phyloP scores from a whole-genome alignment of 176 grass and related monocot genomes.

The Aegilops longissima region DNA sequence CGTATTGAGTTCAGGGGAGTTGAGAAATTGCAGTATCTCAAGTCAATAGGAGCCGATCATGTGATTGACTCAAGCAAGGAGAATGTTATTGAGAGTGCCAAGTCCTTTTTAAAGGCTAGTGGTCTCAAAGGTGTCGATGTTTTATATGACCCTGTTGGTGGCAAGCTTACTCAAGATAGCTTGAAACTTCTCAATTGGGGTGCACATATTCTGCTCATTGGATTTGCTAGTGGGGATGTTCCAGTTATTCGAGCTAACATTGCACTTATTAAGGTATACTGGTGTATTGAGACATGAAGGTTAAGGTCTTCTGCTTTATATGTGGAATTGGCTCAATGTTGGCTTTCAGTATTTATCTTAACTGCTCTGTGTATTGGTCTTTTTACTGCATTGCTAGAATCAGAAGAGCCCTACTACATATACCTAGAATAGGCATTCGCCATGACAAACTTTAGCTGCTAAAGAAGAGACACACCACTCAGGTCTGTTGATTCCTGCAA shows the following conservation, averaged over 20 bases:
- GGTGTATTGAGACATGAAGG: background rate
- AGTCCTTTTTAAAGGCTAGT: slow-evolving; percentile 78
- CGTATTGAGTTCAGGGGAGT: slow-evolving; percentile 50
- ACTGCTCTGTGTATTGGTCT: background rate
- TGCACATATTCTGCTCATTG: slow-evolving; percentile 91
- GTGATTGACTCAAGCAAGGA: slow-evolving; percentile 82
- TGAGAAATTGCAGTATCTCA: slow-evolving; percentile 76
- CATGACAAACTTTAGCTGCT: background rate
- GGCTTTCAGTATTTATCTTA: background rate
- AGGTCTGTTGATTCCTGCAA: background rate
- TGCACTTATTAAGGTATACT: slow-evolving; percentile 84
- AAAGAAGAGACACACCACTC: background rate
- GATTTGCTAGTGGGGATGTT: slow-evolving; percentile 96
- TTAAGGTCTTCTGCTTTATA: background rate
- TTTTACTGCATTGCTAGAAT: background rate
- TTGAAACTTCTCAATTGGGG: slow-evolving; percentile 97
- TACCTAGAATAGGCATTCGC: background rate
- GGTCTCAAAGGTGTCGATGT: slow-evolving; percentile 85
- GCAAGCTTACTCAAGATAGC: slow-evolving; percentile 85
- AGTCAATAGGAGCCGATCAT: slow-evolving; percentile 84
- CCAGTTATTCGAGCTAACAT: slow-evolving; percentile 79
- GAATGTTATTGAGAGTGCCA: slow-evolving; percentile 74
- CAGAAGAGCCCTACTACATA: background rate
- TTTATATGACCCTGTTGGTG: slow-evolving; percentile 96
- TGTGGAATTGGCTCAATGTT: background rate